A percentile compares a stretch with the other conserved stretches of the same genome.
Conservation (phyloP, 2,329 filamentous ascomycete species). For the Talaromyces sp. region DNA sequence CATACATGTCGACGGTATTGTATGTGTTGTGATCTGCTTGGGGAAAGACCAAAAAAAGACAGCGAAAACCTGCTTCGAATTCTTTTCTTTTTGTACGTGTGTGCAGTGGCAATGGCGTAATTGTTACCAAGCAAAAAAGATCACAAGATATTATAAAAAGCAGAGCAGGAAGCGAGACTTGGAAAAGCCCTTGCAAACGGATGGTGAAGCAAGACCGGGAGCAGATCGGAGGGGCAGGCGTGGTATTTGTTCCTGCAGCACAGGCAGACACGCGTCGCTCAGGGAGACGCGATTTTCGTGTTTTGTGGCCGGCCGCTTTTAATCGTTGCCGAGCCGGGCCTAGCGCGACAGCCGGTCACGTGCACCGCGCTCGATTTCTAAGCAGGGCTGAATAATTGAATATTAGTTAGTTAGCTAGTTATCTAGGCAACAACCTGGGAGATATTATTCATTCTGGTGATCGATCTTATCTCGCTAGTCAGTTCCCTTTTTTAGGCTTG, state of each 20-base stretch:
- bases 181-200: neutral
- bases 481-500: no score
- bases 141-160: neutral
- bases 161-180: neutral
- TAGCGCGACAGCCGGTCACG: neutral
- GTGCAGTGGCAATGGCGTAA: neutral
- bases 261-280: conserved; percentile 4
- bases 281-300: conserved; percentile 13
- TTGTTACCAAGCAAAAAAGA: neutral
- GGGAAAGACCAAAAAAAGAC: conserved; percentile 1
- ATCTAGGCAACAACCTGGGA: neutral
- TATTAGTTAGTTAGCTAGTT: neutral
- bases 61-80: neutral
- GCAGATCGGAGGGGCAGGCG: conserved; percentile 10
- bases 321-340: neutral
- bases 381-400: neutral
- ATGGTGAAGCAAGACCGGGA: conserved; percentile 4
- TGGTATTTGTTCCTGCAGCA: conserved; percentile 9
- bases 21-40: neutral
- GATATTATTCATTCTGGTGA: no score
- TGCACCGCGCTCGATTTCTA: neutral
- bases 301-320: neutral
- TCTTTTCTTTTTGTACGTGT: neutral
- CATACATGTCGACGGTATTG: conserved; percentile 49
- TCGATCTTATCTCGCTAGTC: no score